phyloP scores from a whole-genome alignment of 805 yeast genomes.

The Metschnikowia noctiluminum region DNA sequence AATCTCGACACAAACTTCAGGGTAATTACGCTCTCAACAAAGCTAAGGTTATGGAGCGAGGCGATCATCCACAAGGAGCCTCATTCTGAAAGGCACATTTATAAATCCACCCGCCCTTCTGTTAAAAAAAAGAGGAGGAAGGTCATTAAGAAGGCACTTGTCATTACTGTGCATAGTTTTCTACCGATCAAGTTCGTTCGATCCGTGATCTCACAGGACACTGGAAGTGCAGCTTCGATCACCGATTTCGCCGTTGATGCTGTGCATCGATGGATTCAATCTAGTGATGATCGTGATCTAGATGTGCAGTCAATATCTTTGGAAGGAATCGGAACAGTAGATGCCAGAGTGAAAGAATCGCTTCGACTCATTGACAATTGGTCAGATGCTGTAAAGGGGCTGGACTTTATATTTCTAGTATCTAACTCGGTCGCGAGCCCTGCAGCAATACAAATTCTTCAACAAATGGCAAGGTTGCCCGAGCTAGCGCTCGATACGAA shows the following conservation, averaged over 20 bases:
- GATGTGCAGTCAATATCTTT: conserved; percentile 37
- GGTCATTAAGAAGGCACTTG: conserved; percentile 21
- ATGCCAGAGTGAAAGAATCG: conserved; percentile 26
- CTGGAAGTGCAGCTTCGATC: conserved; percentile 32
- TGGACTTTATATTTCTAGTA: conserved; percentile 33
- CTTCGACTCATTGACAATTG: conserved; percentile 31
- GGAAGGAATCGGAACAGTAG: conserved; percentile 39
- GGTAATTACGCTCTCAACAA: conserved; percentile 19
- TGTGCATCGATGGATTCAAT: conserved; percentile 26
- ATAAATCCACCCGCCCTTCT: conserved; percentile 9
- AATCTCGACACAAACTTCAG: conserved; percentile 19
- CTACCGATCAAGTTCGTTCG: conserved; percentile 39
- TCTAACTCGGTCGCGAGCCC: conserved; percentile 36
- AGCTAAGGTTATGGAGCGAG: conserved; percentile 20
- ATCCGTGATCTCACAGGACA: conserved; percentile 33
- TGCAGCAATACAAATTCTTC: conserved; percentile 26
- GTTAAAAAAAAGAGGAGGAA: conserved; percentile 5
- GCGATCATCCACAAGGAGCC: conserved; percentile 13
- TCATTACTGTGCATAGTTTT: conserved; percentile 39
- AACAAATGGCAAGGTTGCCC: conserved; percentile 14
- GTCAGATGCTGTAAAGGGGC: conserved; percentile 23
- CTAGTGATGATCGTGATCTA: conserved; percentile 4
- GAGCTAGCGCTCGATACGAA: conserved; percentile 11
- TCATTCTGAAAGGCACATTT: conserved; percentile 17
- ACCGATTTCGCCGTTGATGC: conserved; percentile 30